These are phyloP conservation scores for Aspergillus sergii DNA, from an alignment of 2,329 filamentous ascomycete species.

Conservation along the genomic window DNA sequence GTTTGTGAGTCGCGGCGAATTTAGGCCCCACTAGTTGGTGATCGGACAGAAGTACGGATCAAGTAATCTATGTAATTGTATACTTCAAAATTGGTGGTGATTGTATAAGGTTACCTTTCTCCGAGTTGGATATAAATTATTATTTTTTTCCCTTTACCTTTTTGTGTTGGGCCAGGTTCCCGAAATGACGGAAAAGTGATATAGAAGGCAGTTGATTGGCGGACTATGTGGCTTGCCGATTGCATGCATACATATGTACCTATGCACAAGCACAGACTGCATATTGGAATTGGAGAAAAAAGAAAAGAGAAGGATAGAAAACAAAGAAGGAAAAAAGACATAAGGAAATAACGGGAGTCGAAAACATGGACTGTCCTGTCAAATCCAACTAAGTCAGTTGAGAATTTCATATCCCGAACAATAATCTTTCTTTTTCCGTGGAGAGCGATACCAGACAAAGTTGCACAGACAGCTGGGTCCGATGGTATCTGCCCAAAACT, in stretches of 20 bases:
- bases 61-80: neutral
- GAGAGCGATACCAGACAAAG: neutral
- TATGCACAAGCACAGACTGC: constrained; percentile 5
- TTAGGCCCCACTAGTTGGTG: neutral
- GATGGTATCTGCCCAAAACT: neutral
- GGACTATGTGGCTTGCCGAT: constrained; percentile 7
- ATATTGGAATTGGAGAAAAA: neutral
- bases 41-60: neutral
- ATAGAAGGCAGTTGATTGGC: neutral
- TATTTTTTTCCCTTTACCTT: neutral
- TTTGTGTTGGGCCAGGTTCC: neutral
- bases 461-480: neutral
- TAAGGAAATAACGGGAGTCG: neutral
- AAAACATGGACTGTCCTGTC: neutral
- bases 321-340: neutral
- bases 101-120: neutral
- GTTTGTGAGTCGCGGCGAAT: constrained; percentile 1
- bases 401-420: neutral
- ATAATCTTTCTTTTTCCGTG: neutral
- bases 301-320: neutral
- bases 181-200: neutral
- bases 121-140: neutral
- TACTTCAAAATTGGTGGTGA: neutral
- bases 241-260: constrained; percentile 7
- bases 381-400: neutral